Conservation (phyloP, 768 basidiomycete genomes). For the Podaxis rugospora region DNA sequence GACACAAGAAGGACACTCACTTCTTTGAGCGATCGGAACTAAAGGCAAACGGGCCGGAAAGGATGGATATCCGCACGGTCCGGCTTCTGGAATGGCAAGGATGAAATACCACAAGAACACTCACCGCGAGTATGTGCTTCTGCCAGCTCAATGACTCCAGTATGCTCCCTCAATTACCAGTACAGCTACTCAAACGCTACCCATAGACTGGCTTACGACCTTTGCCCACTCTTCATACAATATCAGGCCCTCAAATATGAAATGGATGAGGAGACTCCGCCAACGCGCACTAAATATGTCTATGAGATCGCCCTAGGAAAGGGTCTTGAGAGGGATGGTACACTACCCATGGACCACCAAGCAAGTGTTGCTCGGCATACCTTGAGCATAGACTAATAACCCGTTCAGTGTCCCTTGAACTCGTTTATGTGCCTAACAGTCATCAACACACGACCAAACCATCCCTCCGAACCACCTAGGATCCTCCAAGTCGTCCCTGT, state of each 20-base stretch:
- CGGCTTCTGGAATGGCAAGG: background rate
- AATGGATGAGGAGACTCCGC: constrained; percentile 24
- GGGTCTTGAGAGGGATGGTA: constrained; percentile 21
- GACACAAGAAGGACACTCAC: too few relatives aligned
- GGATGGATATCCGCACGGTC: background rate
- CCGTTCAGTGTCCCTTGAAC: constrained; percentile 25
- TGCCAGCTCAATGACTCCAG: background rate
- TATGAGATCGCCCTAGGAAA: constrained; percentile 23
- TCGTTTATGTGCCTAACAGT: constrained; percentile 28
- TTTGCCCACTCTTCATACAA: constrained; percentile 22
- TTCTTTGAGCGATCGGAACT: too few relatives aligned
- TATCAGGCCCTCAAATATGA: constrained; percentile 4
- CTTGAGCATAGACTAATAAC: constrained; percentile 8
- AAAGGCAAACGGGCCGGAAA: background rate
- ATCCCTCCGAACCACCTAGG: constrained; percentile 28
- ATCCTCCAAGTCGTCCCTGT: constrained; percentile 32
- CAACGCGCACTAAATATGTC: constrained; percentile 23
- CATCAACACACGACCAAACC: constrained; percentile 26
- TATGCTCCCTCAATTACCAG: background rate
- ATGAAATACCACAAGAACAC: background rate
- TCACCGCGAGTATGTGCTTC: background rate
- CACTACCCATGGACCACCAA: constrained; percentile 26
- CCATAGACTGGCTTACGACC: constrained; percentile 16
- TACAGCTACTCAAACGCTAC: constrained; percentile 1
- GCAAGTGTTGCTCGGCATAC: constrained; percentile 13